These are phyloP conservation scores for Plantago lanceolata DNA, from an alignment of 305 asterid species.

Conservation along the genomic window DNA sequence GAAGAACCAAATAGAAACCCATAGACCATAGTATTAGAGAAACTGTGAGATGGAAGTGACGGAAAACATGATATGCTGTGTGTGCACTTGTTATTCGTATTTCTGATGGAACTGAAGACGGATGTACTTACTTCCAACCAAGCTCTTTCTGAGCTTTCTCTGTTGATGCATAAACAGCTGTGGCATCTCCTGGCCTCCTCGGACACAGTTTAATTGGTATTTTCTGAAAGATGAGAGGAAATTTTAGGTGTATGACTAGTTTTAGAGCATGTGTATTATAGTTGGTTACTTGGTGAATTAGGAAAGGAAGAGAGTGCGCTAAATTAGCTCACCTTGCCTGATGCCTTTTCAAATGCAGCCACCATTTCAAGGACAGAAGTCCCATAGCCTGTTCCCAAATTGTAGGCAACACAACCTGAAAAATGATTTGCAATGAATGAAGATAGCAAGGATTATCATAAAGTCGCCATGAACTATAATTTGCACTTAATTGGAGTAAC, in stretches of 20 bases:
- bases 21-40: background rate
- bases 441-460: background rate
- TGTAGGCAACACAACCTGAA: constrained; percentile 80
- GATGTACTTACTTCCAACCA: constrained; percentile 82
- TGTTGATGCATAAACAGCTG: constrained; percentile 85
- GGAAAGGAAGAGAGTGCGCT: constrained; percentile 6
- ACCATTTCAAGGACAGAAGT: constrained; percentile 94
- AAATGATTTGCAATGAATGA: background rate
- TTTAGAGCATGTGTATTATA: background rate
- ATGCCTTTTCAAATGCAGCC: constrained; percentile 73
- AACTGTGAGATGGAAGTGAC: background rate
- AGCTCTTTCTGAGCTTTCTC: constrained; percentile 74
- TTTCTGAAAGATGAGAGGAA: constrained; percentile 41
- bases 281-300: background rate
- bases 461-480: background rate
- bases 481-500: background rate
- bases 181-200: constrained; percentile 86
- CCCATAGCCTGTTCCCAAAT: constrained; percentile 88
- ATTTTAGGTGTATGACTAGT: constrained; percentile 1
- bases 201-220: constrained; percentile 75
- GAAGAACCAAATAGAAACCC: background rate
- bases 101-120: background rate
- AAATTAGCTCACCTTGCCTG: constrained; percentile 52
- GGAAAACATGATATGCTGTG: background rate
- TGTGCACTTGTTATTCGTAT: too few species aligned